Base-by-base conservation (phyloP, 2,329 filamentous ascomycete genomes). In the Eutypella sp. region DNA sequence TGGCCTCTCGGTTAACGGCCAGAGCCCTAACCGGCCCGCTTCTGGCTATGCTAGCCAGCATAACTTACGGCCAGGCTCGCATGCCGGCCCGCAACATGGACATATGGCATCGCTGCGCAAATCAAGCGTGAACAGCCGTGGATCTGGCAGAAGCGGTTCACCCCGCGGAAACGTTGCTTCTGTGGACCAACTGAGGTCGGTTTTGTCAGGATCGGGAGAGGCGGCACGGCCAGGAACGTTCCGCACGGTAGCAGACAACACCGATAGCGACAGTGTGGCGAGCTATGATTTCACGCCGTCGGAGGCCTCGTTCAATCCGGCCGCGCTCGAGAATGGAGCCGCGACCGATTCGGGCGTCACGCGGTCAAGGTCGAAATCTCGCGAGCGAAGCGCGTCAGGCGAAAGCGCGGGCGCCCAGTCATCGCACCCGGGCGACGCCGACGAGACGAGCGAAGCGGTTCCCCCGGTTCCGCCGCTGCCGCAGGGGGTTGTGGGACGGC, bases 221-320 rank as follows among this genome's bases (percentile, higher is more conserved):
- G 55, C 68, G 25, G 61, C 60, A 3, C 63, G 64, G 31, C 70
- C 69, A 36, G 67, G 67, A 13, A 66, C 64, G 39, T 65, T 68
- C 33, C 60, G 65, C 42, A 62, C 65, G 22, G 67, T 67, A 2
- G 63, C 65, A 4, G 68, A 65, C 24, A 61, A 63, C n/a, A 70
- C 72, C 18, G 73, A 76, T 44, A 81, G 71, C 46, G 85, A 89
- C 44, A 87, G 83, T 62, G 78, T 89, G 72, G 76, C 85, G 51
- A 87, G 82, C 67, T 85, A 83, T 52, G 84, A 87, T 46, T 75
- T 79, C 53, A 78, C 78, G 38, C 73, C 79, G n/a, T 86, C 82
- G 6, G 84, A 88, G 57, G 67, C 81, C 18, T 85, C 80, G 33
- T 83, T 79, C 61, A 81, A 79, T 57, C 73, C 68, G 56, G 46